Evolutionary conservation across 192 early-diverging fungal genomes (phyloP).

Genomic region (Pilobolus umbonatus): DNA sequence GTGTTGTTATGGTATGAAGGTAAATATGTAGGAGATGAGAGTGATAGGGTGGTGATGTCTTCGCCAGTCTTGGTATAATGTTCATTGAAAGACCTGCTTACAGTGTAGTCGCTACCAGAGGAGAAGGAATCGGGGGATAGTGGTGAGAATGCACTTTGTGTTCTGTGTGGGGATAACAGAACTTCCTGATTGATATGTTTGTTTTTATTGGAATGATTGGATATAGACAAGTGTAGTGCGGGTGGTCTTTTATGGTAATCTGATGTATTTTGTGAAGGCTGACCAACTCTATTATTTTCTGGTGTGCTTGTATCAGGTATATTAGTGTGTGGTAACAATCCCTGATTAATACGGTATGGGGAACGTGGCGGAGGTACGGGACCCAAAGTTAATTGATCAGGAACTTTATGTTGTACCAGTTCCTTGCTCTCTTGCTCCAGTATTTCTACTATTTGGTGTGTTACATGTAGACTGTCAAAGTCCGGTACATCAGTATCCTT

Average conservation of each 20-base stretch:
- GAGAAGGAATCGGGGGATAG: background rate
- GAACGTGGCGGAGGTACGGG: conserved; percentile 29
- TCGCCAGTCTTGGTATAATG: background rate
- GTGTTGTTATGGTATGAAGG: background rate
- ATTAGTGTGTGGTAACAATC: background rate
- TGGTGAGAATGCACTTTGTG: background rate
- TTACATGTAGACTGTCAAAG: background rate
- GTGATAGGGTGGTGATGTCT: background rate
- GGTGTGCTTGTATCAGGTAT: background rate
- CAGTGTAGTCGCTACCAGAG: background rate
- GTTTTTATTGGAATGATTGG: conserved; percentile 7
- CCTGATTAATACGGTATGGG: conserved; percentile 19
- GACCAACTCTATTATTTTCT: too few species aligned
- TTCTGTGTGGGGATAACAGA: background rate
- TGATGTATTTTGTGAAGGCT: background rate
- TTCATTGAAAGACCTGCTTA: background rate
- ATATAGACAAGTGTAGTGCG: conserved; percentile 5
- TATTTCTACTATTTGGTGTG: background rate
- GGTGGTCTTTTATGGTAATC: conserved; percentile 6
- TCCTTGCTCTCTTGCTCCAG: background rate
- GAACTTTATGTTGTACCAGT: background rate
- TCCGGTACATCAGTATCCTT: background rate
- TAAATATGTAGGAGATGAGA: background rate
- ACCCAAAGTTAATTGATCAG: background rate
- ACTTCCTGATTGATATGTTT: background rate